Base-by-base conservation (phyloP, 805 yeast genomes). In the Wickerhamomyces mucosus region DNA sequence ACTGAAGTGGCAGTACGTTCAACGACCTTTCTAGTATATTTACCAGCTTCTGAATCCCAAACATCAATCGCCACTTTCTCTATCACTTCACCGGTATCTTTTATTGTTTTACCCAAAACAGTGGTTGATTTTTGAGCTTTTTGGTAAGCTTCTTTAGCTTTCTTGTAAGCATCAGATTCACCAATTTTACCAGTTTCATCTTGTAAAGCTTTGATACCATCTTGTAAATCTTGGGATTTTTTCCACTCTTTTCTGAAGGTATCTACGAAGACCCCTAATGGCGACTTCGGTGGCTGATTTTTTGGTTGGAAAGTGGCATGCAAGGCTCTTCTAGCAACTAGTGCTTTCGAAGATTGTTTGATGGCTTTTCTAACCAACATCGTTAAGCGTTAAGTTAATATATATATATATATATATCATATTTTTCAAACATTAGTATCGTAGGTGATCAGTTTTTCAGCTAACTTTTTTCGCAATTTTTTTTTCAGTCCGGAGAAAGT, bases 181-280 rank as follows among this genome's bases (percentile, higher is more conserved):
- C 95, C 84, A 55, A 92, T 70, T 47, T 86, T 75, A 25, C 95
- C 97, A 4, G 96, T 84, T 44, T 94, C 97, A 59, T 88, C 96
- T 54, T 85, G 94, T 34, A 92, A 68, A 12, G 95, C 94, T 58
- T 89, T 92, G 52, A 92, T 85, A 48, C 86, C 85, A 34, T 84
- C 86, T 51, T 88, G 94, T 38, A 92, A 69, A 55, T 92, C 97
- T 50, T 72, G 70, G 31, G 86, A 78, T 56, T 92, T 89, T 54
- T 80, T 77, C 78, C 95, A 88, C 61, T 92, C 99, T 37, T 69
- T 67, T 51, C 72, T 78, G 64, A 92, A 92, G 1, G 97, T 89
- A 40, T 92, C 94, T 42, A 85, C 75, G 56, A 92, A 92, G 34
- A 92, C 95, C 55, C 85, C 86, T 53, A 86, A 61, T 13, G 99